These are phyloP conservation scores for Physocladia obscura DNA, from an alignment of 192 early-diverging fungal species.

Conservation along the genomic window DNA sequence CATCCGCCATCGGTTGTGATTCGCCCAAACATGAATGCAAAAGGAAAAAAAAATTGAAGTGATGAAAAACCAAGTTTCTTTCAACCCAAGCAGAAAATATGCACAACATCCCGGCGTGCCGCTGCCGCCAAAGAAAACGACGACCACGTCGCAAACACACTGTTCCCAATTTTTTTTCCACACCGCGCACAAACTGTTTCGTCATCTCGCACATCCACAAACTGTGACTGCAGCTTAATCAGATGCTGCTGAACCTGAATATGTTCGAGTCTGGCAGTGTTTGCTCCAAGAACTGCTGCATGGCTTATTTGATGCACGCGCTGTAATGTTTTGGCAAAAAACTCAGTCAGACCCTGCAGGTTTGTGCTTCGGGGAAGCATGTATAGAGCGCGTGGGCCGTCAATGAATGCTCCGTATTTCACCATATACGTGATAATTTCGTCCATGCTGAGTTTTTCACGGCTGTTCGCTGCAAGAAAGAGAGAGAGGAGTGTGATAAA, in stretches of 20 bases:
- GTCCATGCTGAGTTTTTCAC: slow-evolving; percentile 45
- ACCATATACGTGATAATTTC: slow-evolving; percentile 62
- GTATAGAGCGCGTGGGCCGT: slow-evolving; percentile 49
- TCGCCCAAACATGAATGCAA: too few species aligned
- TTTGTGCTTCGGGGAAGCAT: slow-evolving; percentile 51
- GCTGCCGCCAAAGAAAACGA: too few species aligned
- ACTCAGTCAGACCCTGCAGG: slow-evolving; percentile 48
- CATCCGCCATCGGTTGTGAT: too few species aligned
- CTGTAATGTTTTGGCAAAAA: slow-evolving; percentile 55
- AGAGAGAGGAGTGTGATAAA: slow-evolving; percentile 66
- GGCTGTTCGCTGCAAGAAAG: slow-evolving; percentile 52
- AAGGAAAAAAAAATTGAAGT: too few species aligned
- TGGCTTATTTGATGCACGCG: slow-evolving; percentile 61
- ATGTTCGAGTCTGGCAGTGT: slow-evolving; percentile 67
- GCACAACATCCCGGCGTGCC: slow-evolving; percentile 64
- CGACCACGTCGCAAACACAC: slow-evolving; percentile 63
- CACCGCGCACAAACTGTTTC: slow-evolving; percentile 76
- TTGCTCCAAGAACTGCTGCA: slow-evolving; percentile 69
- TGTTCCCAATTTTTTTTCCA: slow-evolving; percentile 45
- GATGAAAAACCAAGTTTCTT: neutral
- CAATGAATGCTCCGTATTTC: slow-evolving; percentile 67
- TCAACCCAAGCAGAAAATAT: slow-evolving; percentile 60
- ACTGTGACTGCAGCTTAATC: slow-evolving; percentile 53
- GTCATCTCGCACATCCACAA: slow-evolving; percentile 70
- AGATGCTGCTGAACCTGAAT: slow-evolving; percentile 69